Percentiles rank a stretch among this genome's conserved stretches.
phyloP scores from a whole-genome alignment of 257 asterid genomes.

The Primulina tabacum region DNA sequence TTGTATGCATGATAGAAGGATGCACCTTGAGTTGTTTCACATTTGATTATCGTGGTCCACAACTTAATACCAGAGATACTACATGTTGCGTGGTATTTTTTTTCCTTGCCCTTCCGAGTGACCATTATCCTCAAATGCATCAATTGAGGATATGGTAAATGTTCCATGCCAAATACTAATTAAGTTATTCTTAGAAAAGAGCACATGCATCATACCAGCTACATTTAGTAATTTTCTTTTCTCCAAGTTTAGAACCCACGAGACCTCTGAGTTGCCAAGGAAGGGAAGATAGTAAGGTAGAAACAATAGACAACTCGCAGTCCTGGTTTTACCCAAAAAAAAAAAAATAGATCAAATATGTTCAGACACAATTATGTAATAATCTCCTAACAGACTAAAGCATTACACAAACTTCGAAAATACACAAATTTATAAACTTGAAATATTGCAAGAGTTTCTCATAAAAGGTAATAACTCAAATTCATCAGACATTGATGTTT shows the following conservation, averaged over 20 bases:
- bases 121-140: background rate
- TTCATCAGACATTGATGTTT: background rate
- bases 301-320: conserved; percentile 50
- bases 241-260: conserved; percentile 54
- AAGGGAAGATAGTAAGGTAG: conserved; percentile 58
- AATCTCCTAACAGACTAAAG: background rate
- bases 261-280: conserved; percentile 59
- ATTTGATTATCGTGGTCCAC: too few relatives aligned
- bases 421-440: background rate
- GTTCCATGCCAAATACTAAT: background rate
- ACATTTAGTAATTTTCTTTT: conserved; percentile 33
- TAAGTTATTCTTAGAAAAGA: conserved; percentile 2
- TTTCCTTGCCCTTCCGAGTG: too few relatives aligned
- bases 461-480: background rate
- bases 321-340: conserved; percentile 52
- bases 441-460: background rate
- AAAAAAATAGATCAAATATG: conserved; percentile 25
- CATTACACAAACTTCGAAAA: background rate
- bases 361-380: background rate
- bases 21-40: background rate
- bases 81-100: too few relatives aligned
- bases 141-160: conserved; percentile 8
- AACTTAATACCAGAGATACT: background rate
- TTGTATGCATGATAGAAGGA: background rate
- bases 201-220: conserved; percentile 39